Conservation (phyloP, 805 yeast species). For the Candida fluviatilis region DNA sequence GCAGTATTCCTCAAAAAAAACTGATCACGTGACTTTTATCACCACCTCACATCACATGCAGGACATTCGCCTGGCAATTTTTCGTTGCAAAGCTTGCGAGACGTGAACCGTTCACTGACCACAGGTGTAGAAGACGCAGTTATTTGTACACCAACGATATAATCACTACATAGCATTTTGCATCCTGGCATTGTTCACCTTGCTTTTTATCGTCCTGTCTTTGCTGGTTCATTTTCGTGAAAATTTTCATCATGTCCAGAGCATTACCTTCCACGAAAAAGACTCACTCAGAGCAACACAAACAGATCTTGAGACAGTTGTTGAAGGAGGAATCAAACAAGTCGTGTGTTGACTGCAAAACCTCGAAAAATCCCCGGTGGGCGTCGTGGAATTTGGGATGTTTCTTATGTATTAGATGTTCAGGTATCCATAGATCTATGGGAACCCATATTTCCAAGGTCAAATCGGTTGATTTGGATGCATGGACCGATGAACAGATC, state of each 20-base stretch:
- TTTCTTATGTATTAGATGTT: slow-evolving; percentile 89
- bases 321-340: slow-evolving; percentile 75
- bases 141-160: no score
- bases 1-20: no score
- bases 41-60: no score
- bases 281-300: slow-evolving; percentile 52
- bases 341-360: slow-evolving; percentile 88
- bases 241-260: slow-evolving; percentile 6
- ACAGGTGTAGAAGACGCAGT: no score
- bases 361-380: slow-evolving; percentile 91
- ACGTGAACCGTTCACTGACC: no score
- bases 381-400: slow-evolving; percentile 95
- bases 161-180: no score
- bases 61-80: no score
- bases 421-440: slow-evolving; percentile 92
- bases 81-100: no score
- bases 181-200: neutral
- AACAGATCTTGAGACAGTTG: slow-evolving; percentile 67
- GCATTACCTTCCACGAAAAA: slow-evolving; percentile 42
- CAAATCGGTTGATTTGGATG: slow-evolving; percentile 89
- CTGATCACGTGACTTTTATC: no score
- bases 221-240: no score
- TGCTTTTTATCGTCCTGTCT: neutral
- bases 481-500: slow-evolving; percentile 94
- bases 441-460: slow-evolving; percentile 95